Base-by-base conservation (phyloP, 2,329 filamentous ascomycete genomes). In the Daldinia eschscholtzii region DNA sequence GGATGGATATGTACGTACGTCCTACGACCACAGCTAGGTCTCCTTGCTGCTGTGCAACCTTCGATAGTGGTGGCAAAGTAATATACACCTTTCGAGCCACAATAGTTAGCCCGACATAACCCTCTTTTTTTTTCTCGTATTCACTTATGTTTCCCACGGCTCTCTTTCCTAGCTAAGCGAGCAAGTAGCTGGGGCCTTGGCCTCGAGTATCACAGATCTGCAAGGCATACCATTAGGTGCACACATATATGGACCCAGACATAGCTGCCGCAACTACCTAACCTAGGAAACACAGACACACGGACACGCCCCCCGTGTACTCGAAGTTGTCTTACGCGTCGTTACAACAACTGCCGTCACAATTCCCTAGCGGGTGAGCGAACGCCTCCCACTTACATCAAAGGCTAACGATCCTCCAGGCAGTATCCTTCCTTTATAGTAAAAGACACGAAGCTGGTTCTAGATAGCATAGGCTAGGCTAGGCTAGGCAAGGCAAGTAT, bases 321-420 rank as follows among this genome's bases (percentile, higher is more conserved):
- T 37, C 3, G 33, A 3, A 55, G 10, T 37, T 6, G 28, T 52
- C 26, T 35, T 55, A 37, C 52, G 20, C 18, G 33, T 37, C 52
- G 33, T 37, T 15, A 6, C 30, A 7, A 20, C 50, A n/a, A 20
- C 30, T 33, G 6, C 30, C 20, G 52, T 55, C 20, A 55, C 52
- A 37, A 48, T 48, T 7, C 6, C 13, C 52, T 26, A 7, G 26
- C 9, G 2, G 18, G 20, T 2, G 20, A 23, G 37, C 9, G 37
- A 55, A 55, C 52, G 52, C 52, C 52, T 55, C 33, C 6, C 20
- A 37, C 52, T 6, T 15, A 37, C 52, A n/a, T 55, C 52, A 23
- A 52, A 52, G 46, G 13, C 46, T 52, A 52, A 18, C 46, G 26
- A 52, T 52, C 26, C 26, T 33, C 3, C 7, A 30, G 28, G 15